A percentile compares a stretch with the other conserved stretches of the same genome.
Conservation (phyloP, 345 rosid species). For the Crucihimalaya himalaica region DNA sequence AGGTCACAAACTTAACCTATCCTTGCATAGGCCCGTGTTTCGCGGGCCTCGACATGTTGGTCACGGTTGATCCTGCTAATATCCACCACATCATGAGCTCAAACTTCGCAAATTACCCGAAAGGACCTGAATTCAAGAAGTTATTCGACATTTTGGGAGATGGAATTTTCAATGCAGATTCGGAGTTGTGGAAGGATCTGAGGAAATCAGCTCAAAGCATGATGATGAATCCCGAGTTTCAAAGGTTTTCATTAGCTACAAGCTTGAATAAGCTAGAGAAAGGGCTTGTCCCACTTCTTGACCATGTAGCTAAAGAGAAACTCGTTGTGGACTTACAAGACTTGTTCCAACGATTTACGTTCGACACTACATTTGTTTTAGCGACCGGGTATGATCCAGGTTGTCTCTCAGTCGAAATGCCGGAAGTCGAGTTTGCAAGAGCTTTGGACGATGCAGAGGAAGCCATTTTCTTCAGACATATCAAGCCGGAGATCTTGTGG, state of each 20-base stretch:
- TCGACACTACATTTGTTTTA: conserved; percentile 49
- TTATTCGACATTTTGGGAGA: conserved; percentile 45
- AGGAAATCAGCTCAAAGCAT: conserved; percentile 40
- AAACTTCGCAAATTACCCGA: conserved; percentile 40
- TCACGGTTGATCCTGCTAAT: conserved; percentile 44
- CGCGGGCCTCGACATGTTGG: conserved; percentile 28
- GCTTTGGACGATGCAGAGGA: conserved; percentile 48
- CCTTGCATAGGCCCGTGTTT: conserved; percentile 34
- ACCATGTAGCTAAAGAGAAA: conserved; percentile 34
- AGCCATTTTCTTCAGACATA: conserved; percentile 34
- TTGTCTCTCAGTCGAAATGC: conserved; percentile 44
- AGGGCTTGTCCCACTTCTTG: conserved; percentile 44
- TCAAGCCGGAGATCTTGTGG: conserved; percentile 44
- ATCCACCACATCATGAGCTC: conserved; percentile 44
- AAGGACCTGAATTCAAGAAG: conserved; percentile 44
- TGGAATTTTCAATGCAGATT: conserved; percentile 48
- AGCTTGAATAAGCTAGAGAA: conserved; percentile 26
- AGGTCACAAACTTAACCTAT: conserved; percentile 32
- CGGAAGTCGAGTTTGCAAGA: conserved; percentile 33
- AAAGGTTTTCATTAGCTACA: conserved; percentile 35
- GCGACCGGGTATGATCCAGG: conserved; percentile 56
- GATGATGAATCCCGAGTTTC: conserved; percentile 33
- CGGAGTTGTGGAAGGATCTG: conserved; percentile 41
- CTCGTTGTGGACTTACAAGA: conserved; percentile 44
- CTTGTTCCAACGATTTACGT: conserved; percentile 47